Evolutionary conservation across 78 protist species (phyloP), one percentile per base, ranked within the genome.

Genomic region (Anaeramoeba flamelloides): DNA sequence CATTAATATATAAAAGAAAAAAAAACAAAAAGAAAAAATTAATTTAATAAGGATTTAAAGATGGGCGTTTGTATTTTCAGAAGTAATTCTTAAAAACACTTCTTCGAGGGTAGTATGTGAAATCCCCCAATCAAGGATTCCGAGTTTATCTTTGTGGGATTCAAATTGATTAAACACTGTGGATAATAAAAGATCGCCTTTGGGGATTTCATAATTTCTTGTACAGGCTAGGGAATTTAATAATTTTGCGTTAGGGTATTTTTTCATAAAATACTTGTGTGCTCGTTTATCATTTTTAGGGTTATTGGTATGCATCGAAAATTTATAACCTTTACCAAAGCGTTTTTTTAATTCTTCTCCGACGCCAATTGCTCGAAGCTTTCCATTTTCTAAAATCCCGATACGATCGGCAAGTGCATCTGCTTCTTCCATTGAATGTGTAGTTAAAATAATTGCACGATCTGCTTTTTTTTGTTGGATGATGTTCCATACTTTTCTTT

Each of bases 301-400:
- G n/a, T n/a, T n/a, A n/a, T n/a, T n/a, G n/a, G n/a, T n/a, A n/a
- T n/a, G n/a, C n/a, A n/a, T n/a, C n/a, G n/a, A n/a, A n/a, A n/a
- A n/a, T n/a, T 64, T 26, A 38, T 79, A 82, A 0, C 85, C 85
- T 36, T 37, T 38, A 32, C 83, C 86, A 37, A 80, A 83, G n/a
- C 36, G 31, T 22, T 31, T 1, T 74, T 83, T 83, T 39, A 83
- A 78, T 81, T 77, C 85, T 39, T 75, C 79, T 17, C 34, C 0
- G 22, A 82, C 0, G n/a, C 89, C 89, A 22, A 2, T 40, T 37
- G 53, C 64, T 34, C 78, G 38, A 41, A 87, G 39, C 4, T 37
- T 3, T 37, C 95, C 96, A 36, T 76, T 69, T 36, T 86, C 37
- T 89, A 95, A 92, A 53, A 87, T 80, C 1, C 88, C 89, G 79